Conservation (phyloP, 805 yeast genomes). For the Peterozyma toletana region DNA sequence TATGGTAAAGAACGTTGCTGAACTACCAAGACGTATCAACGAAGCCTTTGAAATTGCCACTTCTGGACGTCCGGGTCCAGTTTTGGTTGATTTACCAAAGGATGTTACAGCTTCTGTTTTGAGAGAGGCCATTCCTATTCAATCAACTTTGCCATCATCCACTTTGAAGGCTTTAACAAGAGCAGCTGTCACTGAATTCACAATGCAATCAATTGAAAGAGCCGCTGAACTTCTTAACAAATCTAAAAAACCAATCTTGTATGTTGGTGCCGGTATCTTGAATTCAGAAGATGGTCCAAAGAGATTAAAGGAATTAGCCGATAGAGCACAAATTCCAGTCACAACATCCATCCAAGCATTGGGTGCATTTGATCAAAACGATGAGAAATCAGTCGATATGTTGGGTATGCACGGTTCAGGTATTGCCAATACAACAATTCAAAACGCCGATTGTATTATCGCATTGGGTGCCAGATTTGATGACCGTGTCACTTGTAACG, state of each 20-base stretch:
- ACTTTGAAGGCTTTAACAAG: slow-evolving; percentile 67
- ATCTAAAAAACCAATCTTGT: slow-evolving; percentile 84
- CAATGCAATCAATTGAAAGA: slow-evolving; percentile 63
- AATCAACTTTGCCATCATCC: slow-evolving; percentile 67
- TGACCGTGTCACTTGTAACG: slow-evolving; percentile 91
- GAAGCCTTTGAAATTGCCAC: slow-evolving; percentile 98
- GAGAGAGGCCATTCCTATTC: slow-evolving; percentile 77
- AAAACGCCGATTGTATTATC: slow-evolving; percentile 84
- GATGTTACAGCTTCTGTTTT: slow-evolving; percentile 94
- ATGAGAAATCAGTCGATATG: slow-evolving; percentile 88
- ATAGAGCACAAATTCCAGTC: slow-evolving; percentile 89
- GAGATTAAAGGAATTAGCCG: slow-evolving; percentile 75
- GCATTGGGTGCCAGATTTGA: slow-evolving; percentile 98
- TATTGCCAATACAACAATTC: slow-evolving; percentile 91
- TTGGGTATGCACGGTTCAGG: slow-evolving; percentile 98
- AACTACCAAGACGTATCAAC: slow-evolving; percentile 89
- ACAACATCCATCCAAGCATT: slow-evolving; percentile 92
- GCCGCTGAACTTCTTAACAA: slow-evolving; percentile 72
- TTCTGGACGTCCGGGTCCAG: slow-evolving; percentile 97
- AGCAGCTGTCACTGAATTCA: slow-evolving; percentile 65
- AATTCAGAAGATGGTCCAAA: slow-evolving; percentile 76
- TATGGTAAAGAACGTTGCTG: slow-evolving; percentile 93
- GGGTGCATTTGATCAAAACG: slow-evolving; percentile 91
- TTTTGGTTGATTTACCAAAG: slow-evolving; percentile 93
- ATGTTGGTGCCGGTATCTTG: slow-evolving; percentile 88